These are phyloP conservation scores for Colletotrichum sansevieriae DNA, from an alignment of 2,329 filamentous ascomycete species.

Conservation along the genomic window DNA sequence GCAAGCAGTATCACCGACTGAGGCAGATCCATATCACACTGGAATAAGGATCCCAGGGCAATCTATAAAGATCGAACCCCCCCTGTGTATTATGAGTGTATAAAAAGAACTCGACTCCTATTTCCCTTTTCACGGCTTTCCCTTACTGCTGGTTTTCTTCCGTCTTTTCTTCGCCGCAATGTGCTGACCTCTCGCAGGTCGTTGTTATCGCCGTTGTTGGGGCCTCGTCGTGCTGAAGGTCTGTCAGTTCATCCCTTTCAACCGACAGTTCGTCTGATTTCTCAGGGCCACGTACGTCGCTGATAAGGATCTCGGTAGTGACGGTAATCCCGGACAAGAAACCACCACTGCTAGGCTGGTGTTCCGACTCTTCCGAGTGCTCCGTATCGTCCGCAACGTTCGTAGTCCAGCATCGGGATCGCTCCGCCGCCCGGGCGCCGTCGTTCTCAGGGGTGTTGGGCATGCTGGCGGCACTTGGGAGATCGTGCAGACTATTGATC, in stretches of 20 bases:
- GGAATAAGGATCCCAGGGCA: no score
- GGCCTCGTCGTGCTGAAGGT: background rate
- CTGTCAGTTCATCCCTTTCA: background rate
- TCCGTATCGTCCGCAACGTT: conserved; percentile 6
- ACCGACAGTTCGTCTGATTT: background rate
- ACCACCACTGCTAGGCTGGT: background rate
- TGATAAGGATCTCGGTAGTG: conserved; percentile 21
- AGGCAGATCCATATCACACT: no score
- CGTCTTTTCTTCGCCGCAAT: background rate
- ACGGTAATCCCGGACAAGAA: conserved; percentile 21
- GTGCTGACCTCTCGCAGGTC: background rate
- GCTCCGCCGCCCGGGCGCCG: background rate
- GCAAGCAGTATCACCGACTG: no score
- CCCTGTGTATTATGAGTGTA: background rate
- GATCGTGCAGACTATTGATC: background rate
- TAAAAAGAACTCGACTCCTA: background rate
- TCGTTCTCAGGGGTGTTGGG: conserved; percentile 4
- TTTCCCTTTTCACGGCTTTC: background rate
- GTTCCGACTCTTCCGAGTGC: conserved; percentile 8
- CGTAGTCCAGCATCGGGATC: conserved; percentile 17
- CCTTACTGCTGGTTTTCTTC: background rate
- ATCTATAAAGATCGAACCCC: no score
- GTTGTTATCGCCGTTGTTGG: background rate
- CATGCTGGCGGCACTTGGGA: conserved; percentile 9
- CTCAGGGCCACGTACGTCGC: background rate